These are phyloP conservation scores for Ogataea ramenticola DNA, from an alignment of 805 yeast species.

Conservation along the genomic window DNA sequence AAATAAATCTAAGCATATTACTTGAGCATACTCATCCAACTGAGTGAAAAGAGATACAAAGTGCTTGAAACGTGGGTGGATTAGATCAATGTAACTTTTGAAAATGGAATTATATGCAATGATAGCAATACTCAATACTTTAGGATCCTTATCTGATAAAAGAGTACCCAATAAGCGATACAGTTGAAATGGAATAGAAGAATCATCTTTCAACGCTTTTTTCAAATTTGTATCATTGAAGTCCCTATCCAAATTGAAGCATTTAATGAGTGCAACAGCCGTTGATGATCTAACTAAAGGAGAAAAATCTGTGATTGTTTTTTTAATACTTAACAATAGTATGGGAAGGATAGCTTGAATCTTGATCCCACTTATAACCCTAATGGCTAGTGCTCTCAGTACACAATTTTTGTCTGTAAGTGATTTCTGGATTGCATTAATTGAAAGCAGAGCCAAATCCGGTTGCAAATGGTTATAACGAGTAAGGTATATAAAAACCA, in stretches of 20 bases:
- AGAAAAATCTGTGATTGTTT: constrained; percentile 62
- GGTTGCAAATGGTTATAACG: constrained; percentile 80
- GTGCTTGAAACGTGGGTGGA: constrained; percentile 65
- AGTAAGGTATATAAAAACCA: constrained; percentile 70
- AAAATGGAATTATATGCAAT: constrained; percentile 46
- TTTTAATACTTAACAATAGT: constrained; percentile 61
- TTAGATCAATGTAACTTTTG: constrained; percentile 49
- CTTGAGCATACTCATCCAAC: constrained; percentile 72
- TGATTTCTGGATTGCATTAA: constrained; percentile 86
- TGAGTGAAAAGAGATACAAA: constrained; percentile 29
- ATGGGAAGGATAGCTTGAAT: constrained; percentile 80
- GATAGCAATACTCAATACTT: constrained; percentile 67
- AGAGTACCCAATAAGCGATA: constrained; percentile 42
- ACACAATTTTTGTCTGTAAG: constrained; percentile 64
- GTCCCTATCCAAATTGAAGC: constrained; percentile 27
- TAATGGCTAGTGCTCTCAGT: constrained; percentile 63
- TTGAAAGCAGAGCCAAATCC: constrained; percentile 81
- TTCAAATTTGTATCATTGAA: constrained; percentile 9
- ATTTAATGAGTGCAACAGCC: constrained; percentile 66
- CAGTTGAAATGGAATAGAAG: constrained; percentile 42
- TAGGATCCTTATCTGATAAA: constrained; percentile 55
- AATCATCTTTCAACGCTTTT: constrained; percentile 15
- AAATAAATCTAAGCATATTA: constrained; percentile 50
- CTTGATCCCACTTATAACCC: constrained; percentile 76
- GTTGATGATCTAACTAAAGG: constrained; percentile 75